Percentiles rank a stretch among this genome's conserved stretches.
Conservation (phyloP, 1,139 yeast genomes). For the Casaregolazyma suthepensis region DNA sequence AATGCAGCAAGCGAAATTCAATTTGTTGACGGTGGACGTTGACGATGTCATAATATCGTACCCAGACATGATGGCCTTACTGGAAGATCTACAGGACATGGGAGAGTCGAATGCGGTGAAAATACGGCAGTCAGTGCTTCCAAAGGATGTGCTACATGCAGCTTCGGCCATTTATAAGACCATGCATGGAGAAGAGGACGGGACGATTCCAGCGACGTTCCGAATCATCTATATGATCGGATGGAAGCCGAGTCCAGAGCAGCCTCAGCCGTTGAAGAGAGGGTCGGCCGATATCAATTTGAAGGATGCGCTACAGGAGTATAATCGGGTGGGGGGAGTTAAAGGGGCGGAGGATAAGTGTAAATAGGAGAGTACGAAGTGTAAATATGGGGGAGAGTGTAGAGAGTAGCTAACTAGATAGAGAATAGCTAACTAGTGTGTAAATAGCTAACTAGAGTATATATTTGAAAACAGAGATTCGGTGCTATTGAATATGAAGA, state of each 20-base stretch:
- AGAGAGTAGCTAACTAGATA: background rate
- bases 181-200: constrained; percentile 59
- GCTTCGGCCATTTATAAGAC: constrained; percentile 69
- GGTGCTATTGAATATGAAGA: background rate
- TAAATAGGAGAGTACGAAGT: background rate
- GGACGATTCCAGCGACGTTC: constrained; percentile 51
- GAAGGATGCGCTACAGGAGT: constrained; percentile 47
- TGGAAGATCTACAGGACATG: constrained; percentile 72
- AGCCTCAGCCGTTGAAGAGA: constrained; percentile 67
- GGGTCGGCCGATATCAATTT: constrained; percentile 65
- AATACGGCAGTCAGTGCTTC: constrained; percentile 49
- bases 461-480: background rate
- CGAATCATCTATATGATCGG: constrained; percentile 79
- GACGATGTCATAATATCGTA: constrained; percentile 82
- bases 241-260: constrained; percentile 69
- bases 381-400: background rate
- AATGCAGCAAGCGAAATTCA: constrained; percentile 70
- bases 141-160: constrained; percentile 63
- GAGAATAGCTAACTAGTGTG: too few species aligned
- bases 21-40: constrained; percentile 74
- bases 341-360: background rate
- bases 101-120: constrained; percentile 76
- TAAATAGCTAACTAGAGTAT: background rate
- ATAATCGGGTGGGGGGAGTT: constrained; percentile 1
- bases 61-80: constrained; percentile 62